Evolutionary conservation across 2,329 filamentous ascomycete species (phyloP).

Genomic region (Trichoderma koningiopsis): DNA sequence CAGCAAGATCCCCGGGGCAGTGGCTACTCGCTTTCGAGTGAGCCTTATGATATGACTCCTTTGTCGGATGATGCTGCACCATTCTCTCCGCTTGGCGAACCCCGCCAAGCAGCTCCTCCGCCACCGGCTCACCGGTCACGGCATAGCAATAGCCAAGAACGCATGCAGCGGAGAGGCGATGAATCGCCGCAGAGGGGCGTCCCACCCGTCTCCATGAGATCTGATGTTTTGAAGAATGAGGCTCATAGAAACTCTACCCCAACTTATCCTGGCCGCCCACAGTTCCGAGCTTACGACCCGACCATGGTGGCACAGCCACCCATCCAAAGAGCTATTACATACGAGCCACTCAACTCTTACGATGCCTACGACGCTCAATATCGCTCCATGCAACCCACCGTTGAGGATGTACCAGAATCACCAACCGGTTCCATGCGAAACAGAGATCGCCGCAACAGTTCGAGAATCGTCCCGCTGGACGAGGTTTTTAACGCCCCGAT

Average conservation of each 20-base stretch:
- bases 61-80: slow-evolving; percentile 40
- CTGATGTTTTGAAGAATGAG: slow-evolving; percentile 60
- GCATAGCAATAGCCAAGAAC: slow-evolving; percentile 49
- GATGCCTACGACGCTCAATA: slow-evolving; percentile 52
- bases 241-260: slow-evolving; percentile 56
- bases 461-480: slow-evolving; percentile 36
- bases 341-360: slow-evolving; percentile 51
- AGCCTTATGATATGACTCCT: slow-evolving; percentile 38
- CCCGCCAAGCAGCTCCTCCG: slow-evolving; percentile 51
- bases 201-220: slow-evolving; percentile 56
- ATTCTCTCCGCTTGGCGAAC: slow-evolving; percentile 44
- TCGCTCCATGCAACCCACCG: slow-evolving; percentile 61
- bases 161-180: slow-evolving; percentile 44
- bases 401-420: slow-evolving; percentile 65
- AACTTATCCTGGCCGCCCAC: slow-evolving; percentile 56
- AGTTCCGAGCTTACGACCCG: slow-evolving; percentile 55
- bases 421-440: slow-evolving; percentile 37
- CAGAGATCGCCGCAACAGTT: slow-evolving; percentile 32
- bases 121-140: slow-evolving; percentile 57
- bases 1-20: slow-evolving; percentile 41
- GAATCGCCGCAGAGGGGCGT: slow-evolving; percentile 48
- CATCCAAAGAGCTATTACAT: slow-evolving; percentile 12
- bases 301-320: slow-evolving; percentile 38
- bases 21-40: slow-evolving; percentile 37
- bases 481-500: slow-evolving; percentile 46